Evolutionary conservation across 768 basidiomycete species (phyloP).

Genomic region (Naganishia vaughanmartiniae): DNA sequence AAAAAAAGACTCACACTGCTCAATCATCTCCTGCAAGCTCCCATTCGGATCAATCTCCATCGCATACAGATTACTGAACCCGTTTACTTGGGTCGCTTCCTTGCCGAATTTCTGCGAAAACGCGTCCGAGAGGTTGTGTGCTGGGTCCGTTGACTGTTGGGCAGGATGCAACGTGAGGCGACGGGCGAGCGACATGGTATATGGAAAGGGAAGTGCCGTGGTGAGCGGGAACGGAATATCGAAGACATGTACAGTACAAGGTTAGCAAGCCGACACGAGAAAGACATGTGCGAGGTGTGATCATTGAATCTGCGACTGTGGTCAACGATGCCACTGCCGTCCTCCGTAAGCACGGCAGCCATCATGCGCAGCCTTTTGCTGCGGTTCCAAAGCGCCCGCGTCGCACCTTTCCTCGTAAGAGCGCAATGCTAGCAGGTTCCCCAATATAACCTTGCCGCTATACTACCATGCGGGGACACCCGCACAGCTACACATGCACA

Average conservation of each 20-base stretch:
- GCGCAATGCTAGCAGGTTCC: no score
- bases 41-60: slow-evolving; percentile 99
- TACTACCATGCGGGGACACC: no score
- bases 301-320: no score
- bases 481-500: no score
- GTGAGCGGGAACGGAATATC: background rate
- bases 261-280: no score
- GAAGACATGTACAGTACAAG: background rate
- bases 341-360: no score
- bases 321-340: no score
- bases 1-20: slow-evolving; percentile 66
- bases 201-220: background rate
- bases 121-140: slow-evolving; percentile 94
- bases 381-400: no score
- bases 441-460: no score
- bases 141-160: slow-evolving; percentile 94
- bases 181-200: background rate
- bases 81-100: slow-evolving; percentile 96
- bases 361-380: no score
- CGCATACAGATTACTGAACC: slow-evolving; percentile 91
- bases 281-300: no score
- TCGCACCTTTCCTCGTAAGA: no score
- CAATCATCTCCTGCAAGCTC: slow-evolving; percentile 98
- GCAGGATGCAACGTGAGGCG: background rate
- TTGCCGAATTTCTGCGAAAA: slow-evolving; percentile 99